phyloP scores from a whole-genome alignment of 768 basidiomycete genomes.

The Scleroderma bovista region DNA sequence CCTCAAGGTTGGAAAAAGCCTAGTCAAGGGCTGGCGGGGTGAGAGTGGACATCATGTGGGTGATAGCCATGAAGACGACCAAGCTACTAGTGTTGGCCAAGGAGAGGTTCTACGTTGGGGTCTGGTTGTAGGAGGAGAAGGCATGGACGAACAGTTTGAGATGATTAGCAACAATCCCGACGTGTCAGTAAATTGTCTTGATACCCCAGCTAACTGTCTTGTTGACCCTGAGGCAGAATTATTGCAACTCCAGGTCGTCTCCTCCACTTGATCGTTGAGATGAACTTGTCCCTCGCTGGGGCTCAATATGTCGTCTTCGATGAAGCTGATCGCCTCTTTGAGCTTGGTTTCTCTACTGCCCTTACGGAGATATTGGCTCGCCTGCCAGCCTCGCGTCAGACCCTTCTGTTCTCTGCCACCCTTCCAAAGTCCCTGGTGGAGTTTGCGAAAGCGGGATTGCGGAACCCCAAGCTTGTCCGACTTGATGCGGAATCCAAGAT shows the following conservation, averaged over 20 bases:
- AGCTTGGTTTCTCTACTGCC: conserved; percentile 94
- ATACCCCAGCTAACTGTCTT: conserved; percentile 7
- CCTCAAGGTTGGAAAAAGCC: conserved; percentile 89
- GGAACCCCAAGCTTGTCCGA: conserved; percentile 92
- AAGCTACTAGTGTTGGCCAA: conserved; percentile 41
- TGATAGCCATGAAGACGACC: conserved; percentile 49
- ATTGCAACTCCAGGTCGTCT: conserved; percentile 98
- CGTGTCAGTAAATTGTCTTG: conserved; percentile 54
- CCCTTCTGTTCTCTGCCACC: conserved; percentile 93
- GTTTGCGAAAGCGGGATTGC: conserved; percentile 95
- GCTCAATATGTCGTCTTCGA: conserved; percentile 93
- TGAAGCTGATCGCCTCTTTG: conserved; percentile 97
- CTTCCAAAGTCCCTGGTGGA: conserved; percentile 94
- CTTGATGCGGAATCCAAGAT: conserved; percentile 96
- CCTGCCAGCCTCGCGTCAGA: conserved; percentile 82
- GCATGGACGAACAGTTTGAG: conserved; percentile 93
- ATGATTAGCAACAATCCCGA: conserved; percentile 94
- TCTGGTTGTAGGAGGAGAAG: conserved; percentile 92
- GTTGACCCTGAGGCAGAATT: conserved; percentile 48
- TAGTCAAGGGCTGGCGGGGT: conserved; percentile 75
- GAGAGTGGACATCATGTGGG: conserved; percentile 67
- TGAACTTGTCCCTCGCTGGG: conserved; percentile 86
- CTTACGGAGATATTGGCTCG: conserved; percentile 89
- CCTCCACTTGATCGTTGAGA: conserved; percentile 94
- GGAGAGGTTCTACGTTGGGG: conserved; percentile 79